Conservation (phyloP, 345 rosid species). For the Corchorus olitorius region DNA sequence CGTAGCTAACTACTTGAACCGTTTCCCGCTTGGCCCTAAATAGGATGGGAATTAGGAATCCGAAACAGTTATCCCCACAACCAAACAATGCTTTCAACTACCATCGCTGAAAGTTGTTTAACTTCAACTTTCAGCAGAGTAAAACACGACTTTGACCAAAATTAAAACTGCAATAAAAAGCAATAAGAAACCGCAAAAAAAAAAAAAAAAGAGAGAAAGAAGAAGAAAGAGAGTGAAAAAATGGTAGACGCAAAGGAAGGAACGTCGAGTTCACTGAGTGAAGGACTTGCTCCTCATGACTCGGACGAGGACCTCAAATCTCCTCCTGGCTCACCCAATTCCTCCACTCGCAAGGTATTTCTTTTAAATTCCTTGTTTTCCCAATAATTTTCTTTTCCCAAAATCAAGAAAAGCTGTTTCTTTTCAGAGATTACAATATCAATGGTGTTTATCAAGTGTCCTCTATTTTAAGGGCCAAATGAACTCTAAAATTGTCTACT, state of each 20-base stretch:
- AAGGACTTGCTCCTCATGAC: constrained; percentile 57
- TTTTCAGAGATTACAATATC: no score
- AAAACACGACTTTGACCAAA: background rate
- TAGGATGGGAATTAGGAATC: background rate
- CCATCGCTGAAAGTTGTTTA: background rate
- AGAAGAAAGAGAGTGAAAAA: constrained; percentile 12
- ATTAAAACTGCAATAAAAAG: background rate
- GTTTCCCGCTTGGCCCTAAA: background rate
- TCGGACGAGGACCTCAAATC: constrained; percentile 59
- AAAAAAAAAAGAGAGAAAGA: background rate
- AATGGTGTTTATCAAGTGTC: no score
- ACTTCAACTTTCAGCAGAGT: background rate
- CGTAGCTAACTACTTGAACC: no score
- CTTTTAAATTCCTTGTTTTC: background rate
- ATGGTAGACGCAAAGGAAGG: constrained; percentile 55
- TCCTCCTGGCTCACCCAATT: constrained; percentile 69
- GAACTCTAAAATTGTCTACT: no score
- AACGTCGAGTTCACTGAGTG: constrained; percentile 55
- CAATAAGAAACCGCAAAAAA: background rate
- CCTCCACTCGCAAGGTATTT: constrained; percentile 77
- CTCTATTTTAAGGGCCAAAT: no score
- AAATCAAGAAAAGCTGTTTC: no score
- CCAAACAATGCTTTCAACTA: background rate
- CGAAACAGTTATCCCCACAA: background rate
- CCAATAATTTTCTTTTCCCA: no score